Evolutionary conservation across 805 yeast species (phyloP), one percentile per base, ranked within the genome.

Genomic region (Candida patagonica): DNA sequence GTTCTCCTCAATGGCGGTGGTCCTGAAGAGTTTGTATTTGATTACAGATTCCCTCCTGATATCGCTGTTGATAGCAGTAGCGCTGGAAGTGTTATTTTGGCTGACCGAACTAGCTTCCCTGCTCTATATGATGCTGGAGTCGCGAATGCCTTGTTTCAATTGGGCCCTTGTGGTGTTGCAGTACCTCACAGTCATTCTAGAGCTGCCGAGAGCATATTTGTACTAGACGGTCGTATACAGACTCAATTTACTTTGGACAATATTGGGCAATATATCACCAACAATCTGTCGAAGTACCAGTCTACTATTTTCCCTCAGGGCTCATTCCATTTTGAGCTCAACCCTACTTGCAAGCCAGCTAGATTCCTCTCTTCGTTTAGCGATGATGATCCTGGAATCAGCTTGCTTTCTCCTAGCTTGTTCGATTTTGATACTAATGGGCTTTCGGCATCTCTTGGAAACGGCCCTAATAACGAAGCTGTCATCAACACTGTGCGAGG

Each of bases 321-420:
- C 7, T 40, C 52, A 6, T 16, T 49, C 13, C 52, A 45, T 26
- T 45, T 31, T 39, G 49, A 41, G 34, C 37, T 32, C 38, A 49
- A 49, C 37, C 52, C 52, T 7, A 45, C 48, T 21, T 49, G 52
- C 25, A 34, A 24, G 15, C 33, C 40, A 15, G 47, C 51, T 12
- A 15, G 42, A 5, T 45, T 41, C 29, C 21, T 45, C 13, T 27
- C 39, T 16, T 16, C 50, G 5, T 49, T 44, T 33, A 45, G 40
- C 30, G 38, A 45, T 13, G 51, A 45, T 26, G 52, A 49, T 32
- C 52, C 52, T 8, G 52, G 52, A n/a, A 17, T 42, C 20, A 27
- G 43, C 9, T 22, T 33, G 15, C 43, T 45, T 13, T 44, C 39
- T 8, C 42, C 41, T 8, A 12, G 43, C 9, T 23, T 43, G 2